Evolutionary conservation across 1,284 basidiomycete species (phyloP), one percentile per base, ranked within the genome.

Genomic region (Heliocybe sulcata): DNA sequence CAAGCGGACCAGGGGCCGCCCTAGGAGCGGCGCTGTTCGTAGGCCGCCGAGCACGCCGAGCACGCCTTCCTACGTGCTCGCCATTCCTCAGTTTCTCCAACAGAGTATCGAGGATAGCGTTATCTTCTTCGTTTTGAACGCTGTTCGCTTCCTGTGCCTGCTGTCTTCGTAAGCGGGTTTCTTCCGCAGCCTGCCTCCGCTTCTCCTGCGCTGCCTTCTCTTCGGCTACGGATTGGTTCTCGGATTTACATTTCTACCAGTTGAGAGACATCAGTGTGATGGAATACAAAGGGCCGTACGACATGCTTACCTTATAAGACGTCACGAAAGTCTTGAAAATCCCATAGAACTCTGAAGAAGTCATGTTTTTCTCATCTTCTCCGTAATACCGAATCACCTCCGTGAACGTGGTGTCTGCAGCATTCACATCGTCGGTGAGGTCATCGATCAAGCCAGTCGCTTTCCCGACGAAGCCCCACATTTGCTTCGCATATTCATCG

Each of bases 261-360:
- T 12, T 25, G 19, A 26, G 29, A 25, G 14, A 19, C 51, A 49
- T 52, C 35, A 58, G 52, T 61, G 10, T 54, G 47, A 60, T 54
- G 48, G 19, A 58, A 27, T 25, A 27, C 8, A 9, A 27, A 35
- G 9, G 26, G 51, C 49, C 2, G 25, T 25, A 65, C 77, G 25
- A 38, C 45, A 42, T 20, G n/a, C 16, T 58, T 60, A 92, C 92
- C 79, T 81, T 88, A 71, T 94, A 97, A 1, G 93, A 94, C 0
- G 89, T 94, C 23, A 94, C 82, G 64, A 97, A 97, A 1, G 91
- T 95, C 72, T 95, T 93, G 81, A 97, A 96, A 63, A 95, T 87
- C 16, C 86, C 92, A 71, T 93, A 98, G 72, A 97, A 98, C 64
- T 96, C 93, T 6, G 86, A 77, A 0, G 90, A 92, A 25, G 81